Percentiles rank a stretch among this genome's conserved stretches.
These are phyloP conservation scores for Eruca vesicaria DNA, from an alignment of 441 rosid genomes.

Conservation along the genomic window DNA sequence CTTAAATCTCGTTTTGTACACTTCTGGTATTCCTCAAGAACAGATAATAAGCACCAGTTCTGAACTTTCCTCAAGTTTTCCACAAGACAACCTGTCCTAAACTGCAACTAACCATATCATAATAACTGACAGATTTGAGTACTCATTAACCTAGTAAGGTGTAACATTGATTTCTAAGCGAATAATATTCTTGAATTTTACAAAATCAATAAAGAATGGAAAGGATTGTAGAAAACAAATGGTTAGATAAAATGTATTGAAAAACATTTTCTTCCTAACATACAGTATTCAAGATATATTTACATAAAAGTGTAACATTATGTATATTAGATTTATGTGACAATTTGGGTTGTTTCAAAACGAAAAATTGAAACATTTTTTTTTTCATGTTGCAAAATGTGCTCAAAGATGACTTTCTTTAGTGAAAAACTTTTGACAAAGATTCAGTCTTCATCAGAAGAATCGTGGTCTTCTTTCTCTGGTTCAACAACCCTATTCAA, in stretches of 20 bases:
- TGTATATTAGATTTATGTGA: slow-evolving; percentile 27
- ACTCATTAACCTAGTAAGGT: not conserved
- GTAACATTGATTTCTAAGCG: not conserved
- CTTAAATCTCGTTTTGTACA: slow-evolving; percentile 51
- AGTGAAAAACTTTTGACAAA: not conserved
- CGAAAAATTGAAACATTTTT: not conserved
- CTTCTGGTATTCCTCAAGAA: slow-evolving; percentile 83
- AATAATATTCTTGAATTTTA: not conserved
- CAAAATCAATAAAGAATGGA: not conserved
- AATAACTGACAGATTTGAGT: not conserved
- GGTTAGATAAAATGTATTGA: not conserved
- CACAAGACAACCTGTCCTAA: slow-evolving; percentile 87
- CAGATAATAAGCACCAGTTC: no score
- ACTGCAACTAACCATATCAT: slow-evolving; percentile 50
- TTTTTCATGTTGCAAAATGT: slow-evolving; percentile 11
- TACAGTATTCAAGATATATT: slow-evolving; percentile 9
- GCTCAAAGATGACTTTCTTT: slow-evolving; percentile 15
- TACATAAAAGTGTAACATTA: slow-evolving; percentile 12
- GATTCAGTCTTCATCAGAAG: slow-evolving; percentile 26
- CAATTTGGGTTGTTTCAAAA: slow-evolving; percentile 2
- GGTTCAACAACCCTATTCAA: not conserved
- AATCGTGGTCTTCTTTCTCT: slow-evolving; percentile 22
- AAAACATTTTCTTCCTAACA: slow-evolving; percentile 16
- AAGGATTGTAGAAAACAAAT: not conserved
- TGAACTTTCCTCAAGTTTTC: no score